phyloP scores from a whole-genome alignment of 305 asterid species.

The Withania somnifera region DNA sequence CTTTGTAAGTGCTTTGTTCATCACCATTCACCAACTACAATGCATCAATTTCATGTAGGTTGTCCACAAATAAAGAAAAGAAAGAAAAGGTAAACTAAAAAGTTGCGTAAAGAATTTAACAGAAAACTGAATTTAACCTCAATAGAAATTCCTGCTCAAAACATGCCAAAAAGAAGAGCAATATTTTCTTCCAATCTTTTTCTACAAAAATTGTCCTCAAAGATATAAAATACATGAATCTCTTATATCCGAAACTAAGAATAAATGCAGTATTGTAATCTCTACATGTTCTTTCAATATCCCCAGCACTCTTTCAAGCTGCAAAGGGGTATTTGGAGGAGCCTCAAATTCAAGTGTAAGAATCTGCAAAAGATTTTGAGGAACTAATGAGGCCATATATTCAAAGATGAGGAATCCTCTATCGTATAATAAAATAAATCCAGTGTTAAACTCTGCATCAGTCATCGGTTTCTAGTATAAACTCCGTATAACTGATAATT shows the following conservation, averaged over 20 bases:
- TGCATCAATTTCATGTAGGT: neutral
- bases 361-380: neutral
- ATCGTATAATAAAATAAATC: neutral
- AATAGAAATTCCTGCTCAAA: neutral
- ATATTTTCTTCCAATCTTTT: neutral
- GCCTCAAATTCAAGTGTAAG: neutral
- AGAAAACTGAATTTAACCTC: neutral
- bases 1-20: neutral
- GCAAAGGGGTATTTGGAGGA: neutral
- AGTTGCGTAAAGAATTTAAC: neutral
- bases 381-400: neutral
- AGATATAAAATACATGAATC: neutral
- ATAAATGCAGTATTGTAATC: neutral
- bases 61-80: neutral
- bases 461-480: neutral
- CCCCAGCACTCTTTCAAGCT: constrained; percentile 3
- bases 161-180: neutral
- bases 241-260: neutral
- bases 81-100: neutral
- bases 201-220: neutral
- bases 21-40: neutral
- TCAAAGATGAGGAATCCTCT: neutral
- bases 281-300: constrained; percentile 3
- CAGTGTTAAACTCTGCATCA: neutral
- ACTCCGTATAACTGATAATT: neutral